Conservation (phyloP, 768 basidiomycete genomes). For the Serendipita sp. region DNA sequence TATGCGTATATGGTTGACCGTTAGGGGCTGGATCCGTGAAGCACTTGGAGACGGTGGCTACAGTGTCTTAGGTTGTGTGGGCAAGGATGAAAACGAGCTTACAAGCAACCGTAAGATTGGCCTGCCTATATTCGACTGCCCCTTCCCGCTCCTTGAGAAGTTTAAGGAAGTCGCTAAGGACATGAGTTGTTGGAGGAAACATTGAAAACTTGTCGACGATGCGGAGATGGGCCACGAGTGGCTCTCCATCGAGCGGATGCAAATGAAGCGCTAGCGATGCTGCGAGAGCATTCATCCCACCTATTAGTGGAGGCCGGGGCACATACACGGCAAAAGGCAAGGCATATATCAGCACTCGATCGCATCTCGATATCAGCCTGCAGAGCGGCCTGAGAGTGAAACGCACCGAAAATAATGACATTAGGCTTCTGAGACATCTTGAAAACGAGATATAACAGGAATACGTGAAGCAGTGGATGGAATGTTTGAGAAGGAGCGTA, state of each 20-base stretch:
- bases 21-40: constrained; percentile 46
- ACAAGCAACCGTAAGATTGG: constrained; percentile 62
- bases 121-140: constrained; percentile 60
- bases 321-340: neutral
- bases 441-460: neutral
- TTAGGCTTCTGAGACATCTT: constrained; percentile 36
- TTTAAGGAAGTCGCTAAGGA: constrained; percentile 57
- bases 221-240: constrained; percentile 53
- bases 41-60: constrained; percentile 48
- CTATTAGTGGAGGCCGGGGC: constrained; percentile 21
- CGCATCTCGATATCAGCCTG: constrained; percentile 8
- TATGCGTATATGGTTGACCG: constrained; percentile 56
- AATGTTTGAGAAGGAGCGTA: too few species aligned
- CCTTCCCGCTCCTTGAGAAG: constrained; percentile 41
- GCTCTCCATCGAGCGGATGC: constrained; percentile 48
- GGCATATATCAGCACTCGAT: constrained; percentile 6
- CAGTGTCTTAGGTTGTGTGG: neutral
- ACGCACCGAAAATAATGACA: constrained; percentile 63
- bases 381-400: neutral
- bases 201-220: constrained; percentile 66
- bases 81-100: constrained; percentile 17
- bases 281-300: constrained; percentile 67
- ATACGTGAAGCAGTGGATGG: too few species aligned
- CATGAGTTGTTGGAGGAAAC: constrained; percentile 55
- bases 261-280: constrained; percentile 51